A percentile compares a stretch with the other conserved stretches of the same genome.
Conservation (phyloP, 371 early-diverging fungal species). For the Apophysomyces trapeziformis region DNA sequence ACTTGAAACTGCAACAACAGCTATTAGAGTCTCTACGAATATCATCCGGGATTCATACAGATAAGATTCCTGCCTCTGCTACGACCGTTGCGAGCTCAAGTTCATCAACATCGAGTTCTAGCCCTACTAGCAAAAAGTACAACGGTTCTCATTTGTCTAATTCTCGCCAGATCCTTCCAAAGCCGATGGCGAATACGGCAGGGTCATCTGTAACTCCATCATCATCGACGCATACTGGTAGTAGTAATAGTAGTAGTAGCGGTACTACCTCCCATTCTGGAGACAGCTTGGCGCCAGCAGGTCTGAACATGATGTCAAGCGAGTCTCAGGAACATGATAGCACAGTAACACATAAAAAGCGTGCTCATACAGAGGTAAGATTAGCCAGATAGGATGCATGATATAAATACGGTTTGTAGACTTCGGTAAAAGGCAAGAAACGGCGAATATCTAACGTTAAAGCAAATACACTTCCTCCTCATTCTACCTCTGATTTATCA, state of each 20-base stretch:
- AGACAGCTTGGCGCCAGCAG: conserved; percentile 4
- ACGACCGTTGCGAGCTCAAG: conserved; percentile 4
- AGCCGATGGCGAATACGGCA: conserved; percentile 18
- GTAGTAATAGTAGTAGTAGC: too few species aligned
- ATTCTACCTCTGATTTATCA: not conserved
- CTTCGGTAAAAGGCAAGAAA: conserved; percentile 16
- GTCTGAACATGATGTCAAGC: conserved; percentile 6
- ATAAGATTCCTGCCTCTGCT: conserved; percentile 1
- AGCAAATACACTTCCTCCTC: not conserved
- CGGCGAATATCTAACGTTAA: conserved; percentile 16
- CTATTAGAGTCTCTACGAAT: conserved; percentile 32
- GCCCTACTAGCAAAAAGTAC: not conserved
- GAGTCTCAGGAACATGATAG: conserved; percentile 9
- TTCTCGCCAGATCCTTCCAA: conserved; percentile 32
- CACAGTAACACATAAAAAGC: not conserved
- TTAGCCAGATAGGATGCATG: too few species aligned
- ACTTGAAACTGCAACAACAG: conserved; percentile 35
- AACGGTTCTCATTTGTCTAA: not conserved
- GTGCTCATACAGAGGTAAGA: conserved; percentile 14
- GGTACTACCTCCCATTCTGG: conserved; percentile 2
- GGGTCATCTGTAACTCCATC: not conserved
- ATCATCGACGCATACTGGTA: not conserved
- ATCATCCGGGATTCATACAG: conserved; percentile 10
- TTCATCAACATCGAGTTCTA: not conserved
- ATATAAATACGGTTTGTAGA: not conserved